A percentile compares a stretch with the other conserved stretches of the same genome.
Evolutionary conservation across 805 yeast species (phyloP).

Genomic region (Tanozyma kutaoensis): DNA sequence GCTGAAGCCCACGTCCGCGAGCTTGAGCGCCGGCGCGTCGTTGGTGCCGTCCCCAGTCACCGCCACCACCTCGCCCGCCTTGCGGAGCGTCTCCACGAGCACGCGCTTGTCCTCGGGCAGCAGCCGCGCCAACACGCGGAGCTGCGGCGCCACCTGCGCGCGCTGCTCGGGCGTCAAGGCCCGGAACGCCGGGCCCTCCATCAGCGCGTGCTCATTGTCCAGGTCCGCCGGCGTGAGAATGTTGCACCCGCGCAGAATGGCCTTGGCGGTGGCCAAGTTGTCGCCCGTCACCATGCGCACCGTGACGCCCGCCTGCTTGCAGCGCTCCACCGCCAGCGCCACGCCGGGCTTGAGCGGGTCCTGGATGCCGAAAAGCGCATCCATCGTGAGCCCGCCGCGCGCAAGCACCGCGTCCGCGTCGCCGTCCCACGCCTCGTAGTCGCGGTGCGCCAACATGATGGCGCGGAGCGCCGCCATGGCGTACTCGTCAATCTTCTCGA

Average conservation of each 20-base stretch:
- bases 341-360: slow-evolving; percentile 93
- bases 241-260: slow-evolving; percentile 80
- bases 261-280: slow-evolving; percentile 79
- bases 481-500: slow-evolving; percentile 31
- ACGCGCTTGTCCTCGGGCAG: slow-evolving; percentile 92
- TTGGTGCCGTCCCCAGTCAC: slow-evolving; percentile 99
- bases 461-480: slow-evolving; percentile 82
- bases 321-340: slow-evolving; percentile 72
- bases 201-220: slow-evolving; percentile 43
- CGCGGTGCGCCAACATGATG: slow-evolving; percentile 75
- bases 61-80: slow-evolving; percentile 87
- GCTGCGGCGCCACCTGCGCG: slow-evolving; percentile 47
- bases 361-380: slow-evolving; percentile 82
- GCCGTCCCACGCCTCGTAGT: slow-evolving; percentile 28
- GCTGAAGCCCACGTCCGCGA: slow-evolving; percentile 96
- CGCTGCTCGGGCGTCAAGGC: slow-evolving; percentile 47
- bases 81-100: slow-evolving; percentile 68
- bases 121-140: slow-evolving; percentile 84
- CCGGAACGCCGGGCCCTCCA: slow-evolving; percentile 92
- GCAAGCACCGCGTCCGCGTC: slow-evolving; percentile 27
- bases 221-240: slow-evolving; percentile 44
- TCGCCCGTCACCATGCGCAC: slow-evolving; percentile 99
- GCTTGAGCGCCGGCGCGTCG: slow-evolving; percentile 93
- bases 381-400: slow-evolving; percentile 6
- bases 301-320: slow-evolving; percentile 83